Evolutionary conservation across 2,329 filamentous ascomycete species (phyloP).

Genomic region (Colletotrichum phormii): DNA sequence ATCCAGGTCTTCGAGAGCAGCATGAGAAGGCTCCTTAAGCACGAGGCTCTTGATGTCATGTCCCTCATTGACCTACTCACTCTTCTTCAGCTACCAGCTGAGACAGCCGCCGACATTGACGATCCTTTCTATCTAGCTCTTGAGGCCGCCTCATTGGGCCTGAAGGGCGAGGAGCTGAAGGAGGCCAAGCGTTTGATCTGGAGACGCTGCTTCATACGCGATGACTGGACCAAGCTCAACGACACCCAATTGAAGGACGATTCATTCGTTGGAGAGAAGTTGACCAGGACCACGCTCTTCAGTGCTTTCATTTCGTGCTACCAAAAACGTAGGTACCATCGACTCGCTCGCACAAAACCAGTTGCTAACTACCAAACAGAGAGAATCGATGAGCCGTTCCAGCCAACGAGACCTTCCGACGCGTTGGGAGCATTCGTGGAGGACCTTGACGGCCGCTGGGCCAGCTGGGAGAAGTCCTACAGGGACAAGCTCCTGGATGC

Average conservation of each 20-base stretch:
- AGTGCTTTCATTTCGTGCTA: slow-evolving; percentile 74
- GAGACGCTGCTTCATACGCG: slow-evolving; percentile 85
- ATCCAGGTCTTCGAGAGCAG: slow-evolving; percentile 77
- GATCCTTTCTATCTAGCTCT: slow-evolving; percentile 83
- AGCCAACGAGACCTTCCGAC: slow-evolving; percentile 63
- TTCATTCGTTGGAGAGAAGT: slow-evolving; percentile 69
- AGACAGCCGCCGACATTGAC: slow-evolving; percentile 64
- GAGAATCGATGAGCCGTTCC: slow-evolving; percentile 54
- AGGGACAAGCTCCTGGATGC: slow-evolving; percentile 76
- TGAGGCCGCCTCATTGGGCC: slow-evolving; percentile 66
- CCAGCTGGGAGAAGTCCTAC: slow-evolving; percentile 70
- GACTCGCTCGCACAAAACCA: slow-evolving; percentile 30
- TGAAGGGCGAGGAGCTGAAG: slow-evolving; percentile 66
- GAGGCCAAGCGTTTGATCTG: slow-evolving; percentile 77
- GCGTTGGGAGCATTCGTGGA: slow-evolving; percentile 71
- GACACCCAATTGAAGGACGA: slow-evolving; percentile 82
- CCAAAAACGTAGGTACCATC: slow-evolving; percentile 62
- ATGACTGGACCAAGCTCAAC: slow-evolving; percentile 87
- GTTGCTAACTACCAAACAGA: slow-evolving; percentile 50
- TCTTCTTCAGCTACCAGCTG: slow-evolving; percentile 67
- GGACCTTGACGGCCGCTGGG: slow-evolving; percentile 70
- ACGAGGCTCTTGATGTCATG: slow-evolving; percentile 76
- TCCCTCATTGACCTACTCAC: slow-evolving; percentile 82
- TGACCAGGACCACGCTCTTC: slow-evolving; percentile 76
- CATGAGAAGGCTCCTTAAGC: slow-evolving; percentile 76